Evolutionary conservation across 177 flowering plant genomes (phyloP), one percentile per base, ranked within the genome.

Genomic region (Vitis hybrid): DNA sequence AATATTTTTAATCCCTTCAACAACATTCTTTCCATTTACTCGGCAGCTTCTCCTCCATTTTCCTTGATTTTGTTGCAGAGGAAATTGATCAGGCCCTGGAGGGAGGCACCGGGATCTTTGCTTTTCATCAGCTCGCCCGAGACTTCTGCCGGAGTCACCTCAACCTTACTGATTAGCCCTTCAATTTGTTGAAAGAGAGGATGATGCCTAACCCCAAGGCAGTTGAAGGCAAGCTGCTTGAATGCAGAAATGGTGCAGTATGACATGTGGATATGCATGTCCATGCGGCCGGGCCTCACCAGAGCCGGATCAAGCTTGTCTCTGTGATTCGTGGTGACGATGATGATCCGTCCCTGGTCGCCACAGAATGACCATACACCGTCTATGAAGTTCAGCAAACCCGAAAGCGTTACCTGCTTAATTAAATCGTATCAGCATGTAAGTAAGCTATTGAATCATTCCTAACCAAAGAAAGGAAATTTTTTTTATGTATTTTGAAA

Each of bases 341-440:
- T 51, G 31, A 82, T 80, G 66, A 82, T 82, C 55, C 81, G 71
- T 60, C 79, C 79, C 29, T 79, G 29, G 29, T 26, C 82, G 14
- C 85, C 85, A 53, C 82, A 79, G 49, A 77, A 77, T 0, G 83
- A 82, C 81, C 85, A 77, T 11, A 82, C 39, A 6, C 85, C 85
- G 56, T 82, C 85, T 29, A 73, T 73, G 75, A 76, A 79, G 57
- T 79, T 79, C 8, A 76, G 62, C 2, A 79, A 64, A 13, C 82
- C 82, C 0, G 82, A 76, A 1, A 76, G 49, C 0, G 82, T 79
- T 62, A 79, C 53, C 74, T 72, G 72, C 61, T 26, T 55, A 49
- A 26, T 26, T 26, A 26, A 26, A 26, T 26, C 4, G 29, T 26
- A 26, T 26, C 29, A 26, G 3, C 29, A 26, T 26, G 29, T 26